Evolutionary conservation across 208 protist genomes (phyloP), one percentile per base, ranked within the genome.

Genomic region (Leishmania martiniquensis): DNA sequence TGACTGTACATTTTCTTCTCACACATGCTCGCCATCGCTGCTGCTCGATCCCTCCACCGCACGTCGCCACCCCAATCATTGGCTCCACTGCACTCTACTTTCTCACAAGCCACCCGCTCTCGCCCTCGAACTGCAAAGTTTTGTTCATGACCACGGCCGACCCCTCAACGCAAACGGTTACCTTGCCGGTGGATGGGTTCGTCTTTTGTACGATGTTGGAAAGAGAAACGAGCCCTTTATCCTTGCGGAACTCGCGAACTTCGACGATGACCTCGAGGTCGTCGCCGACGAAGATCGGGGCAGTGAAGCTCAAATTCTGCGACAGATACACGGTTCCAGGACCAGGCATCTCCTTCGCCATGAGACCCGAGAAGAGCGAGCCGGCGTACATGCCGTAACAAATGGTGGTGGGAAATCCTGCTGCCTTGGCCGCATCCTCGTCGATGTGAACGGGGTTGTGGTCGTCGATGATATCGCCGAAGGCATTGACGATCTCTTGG

Each of bases 121-220:
- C 92, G 15, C 92, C 92, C 72, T 96, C 92, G 75, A 96, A 96
- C 39, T 76, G 82, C 0, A 95, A 75, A 7, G 63, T 87, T 81
- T 96, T 96, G 76, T 96, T 97, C 81, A 95, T 87, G n/a, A 89
- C 92, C 37, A 97, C 86, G 1, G 94, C 85, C 9, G 83, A 90
- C 10, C 94, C 94, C 3, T 93, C 89, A 25, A 96, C 75, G 65
- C 94, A 97, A 20, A 93, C 66, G 32, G 89, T 86, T 44, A 71
- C 74, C 32, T 85, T 87, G 57, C 82, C 81, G 12, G 87, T 94
- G 29, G 77, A 78, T 25, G 72, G 75, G 54, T 95, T 80, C 52
- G 85, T 86, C 77, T 91, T 91, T 15, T 75, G 84, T 52, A 93
- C 82, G 20, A 83, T 89, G 47, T 90, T 94, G 82, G 73, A 75